phyloP scores from a whole-genome alignment of 1,139 yeast species.

The Waltiozyma solani region DNA sequence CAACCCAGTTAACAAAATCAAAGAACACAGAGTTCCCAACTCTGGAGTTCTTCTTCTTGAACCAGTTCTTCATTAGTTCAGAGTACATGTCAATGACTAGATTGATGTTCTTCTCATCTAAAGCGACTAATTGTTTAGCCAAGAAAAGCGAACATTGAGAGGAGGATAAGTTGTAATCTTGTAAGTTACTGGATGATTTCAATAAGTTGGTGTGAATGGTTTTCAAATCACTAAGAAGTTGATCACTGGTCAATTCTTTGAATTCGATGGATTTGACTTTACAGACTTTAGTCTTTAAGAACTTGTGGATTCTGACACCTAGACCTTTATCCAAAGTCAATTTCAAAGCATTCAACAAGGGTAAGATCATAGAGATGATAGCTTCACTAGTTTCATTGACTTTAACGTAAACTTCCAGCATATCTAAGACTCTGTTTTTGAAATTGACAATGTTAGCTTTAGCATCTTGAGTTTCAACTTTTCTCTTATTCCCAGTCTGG shows the following conservation, averaged over 20 bases:
- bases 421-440: conserved; percentile 70
- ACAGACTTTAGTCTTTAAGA: conserved; percentile 56
- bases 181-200: conserved; percentile 16
- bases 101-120: conserved; percentile 22
- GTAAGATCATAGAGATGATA: conserved; percentile 28
- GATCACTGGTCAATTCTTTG: conserved; percentile 10
- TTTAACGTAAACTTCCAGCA: conserved; percentile 54
- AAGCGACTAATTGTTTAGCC: conserved; percentile 40
- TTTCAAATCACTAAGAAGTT: conserved; percentile 13
- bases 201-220: conserved; percentile 22
- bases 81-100: conserved; percentile 47
- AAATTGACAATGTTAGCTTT: conserved; percentile 70
- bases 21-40: conserved; percentile 54
- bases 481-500: conserved; percentile 56
- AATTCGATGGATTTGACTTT: conserved; percentile 30
- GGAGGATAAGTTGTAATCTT: conserved; percentile 16
- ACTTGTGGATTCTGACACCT: conserved; percentile 67
- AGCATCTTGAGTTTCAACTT: conserved; percentile 64
- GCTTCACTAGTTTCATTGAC: conserved; percentile 12
- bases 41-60: conserved; percentile 34
- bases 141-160: conserved; percentile 40
- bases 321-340: conserved; percentile 60
- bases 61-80: conserved; percentile 52
- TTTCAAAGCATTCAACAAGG: conserved; percentile 50
- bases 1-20: conserved; percentile 77